Evolutionary conservation across 2,329 filamentous ascomycete genomes (phyloP).

Genomic region (Stachybotrys chlorohalonatus): DNA sequence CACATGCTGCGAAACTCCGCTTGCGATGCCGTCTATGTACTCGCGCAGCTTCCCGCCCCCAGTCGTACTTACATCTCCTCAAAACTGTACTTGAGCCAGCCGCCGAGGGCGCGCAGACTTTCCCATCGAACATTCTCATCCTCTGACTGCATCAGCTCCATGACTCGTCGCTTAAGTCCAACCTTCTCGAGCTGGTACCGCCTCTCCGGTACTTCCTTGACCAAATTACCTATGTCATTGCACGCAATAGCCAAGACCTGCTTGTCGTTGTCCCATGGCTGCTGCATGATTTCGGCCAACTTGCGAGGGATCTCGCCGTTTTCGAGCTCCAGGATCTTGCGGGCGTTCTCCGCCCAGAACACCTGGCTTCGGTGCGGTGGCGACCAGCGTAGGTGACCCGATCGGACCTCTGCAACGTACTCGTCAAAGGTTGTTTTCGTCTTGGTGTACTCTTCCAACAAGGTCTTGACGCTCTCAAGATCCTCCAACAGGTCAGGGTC

Average conservation of each 20-base stretch:
- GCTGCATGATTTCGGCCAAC: slow-evolving; percentile 72
- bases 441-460: slow-evolving; percentile 58
- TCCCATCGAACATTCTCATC: slow-evolving; percentile 91
- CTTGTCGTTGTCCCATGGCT: slow-evolving; percentile 69
- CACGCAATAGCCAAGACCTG: slow-evolving; percentile 88
- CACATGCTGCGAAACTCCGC: background rate
- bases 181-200: slow-evolving; percentile 71
- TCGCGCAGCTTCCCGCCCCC: background rate
- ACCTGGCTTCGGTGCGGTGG: slow-evolving; percentile 78
- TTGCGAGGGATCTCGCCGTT: slow-evolving; percentile 71
- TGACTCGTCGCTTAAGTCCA: slow-evolving; percentile 76
- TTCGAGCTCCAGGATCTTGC: slow-evolving; percentile 75
- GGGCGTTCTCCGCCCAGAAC: slow-evolving; percentile 89
- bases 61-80: slow-evolving; percentile 24
- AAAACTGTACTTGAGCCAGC: slow-evolving; percentile 57
- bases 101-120: slow-evolving; percentile 70
- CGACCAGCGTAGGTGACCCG: slow-evolving; percentile 85
- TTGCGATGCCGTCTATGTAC: background rate
- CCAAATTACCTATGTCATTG: slow-evolving; percentile 82
- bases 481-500: slow-evolving; percentile 58
- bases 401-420: slow-evolving; percentile 77
- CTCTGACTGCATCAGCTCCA: slow-evolving; percentile 86
- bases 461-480: slow-evolving; percentile 49
- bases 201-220: slow-evolving; percentile 84
- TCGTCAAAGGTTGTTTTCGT: slow-evolving; percentile 77